phyloP scores from a whole-genome alignment of 371 early-diverging fungal species.

The Apophysomyces elegans region DNA sequence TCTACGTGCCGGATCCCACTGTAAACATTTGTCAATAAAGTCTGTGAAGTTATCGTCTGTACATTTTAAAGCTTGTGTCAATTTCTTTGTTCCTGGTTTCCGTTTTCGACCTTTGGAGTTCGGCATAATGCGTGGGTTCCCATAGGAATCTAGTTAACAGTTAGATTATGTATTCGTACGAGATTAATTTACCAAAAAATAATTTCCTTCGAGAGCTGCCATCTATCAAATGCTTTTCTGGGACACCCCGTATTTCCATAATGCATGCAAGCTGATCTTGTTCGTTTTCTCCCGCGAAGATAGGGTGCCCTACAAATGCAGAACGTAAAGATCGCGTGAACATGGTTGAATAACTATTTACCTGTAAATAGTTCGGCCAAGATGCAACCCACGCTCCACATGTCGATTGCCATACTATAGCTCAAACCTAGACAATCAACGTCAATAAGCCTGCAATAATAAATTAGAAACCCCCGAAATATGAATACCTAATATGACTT shows the following conservation, averaged over 20 bases:
- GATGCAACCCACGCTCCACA: conserved; percentile 99
- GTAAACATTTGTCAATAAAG: conserved; percentile 80
- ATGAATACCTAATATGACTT: conserved; percentile 85
- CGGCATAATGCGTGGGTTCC: conserved; percentile 68
- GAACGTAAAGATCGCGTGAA: neutral
- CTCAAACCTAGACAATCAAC: conserved; percentile 45
- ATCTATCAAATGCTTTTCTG: conserved; percentile 75
- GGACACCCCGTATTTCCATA: conserved; percentile 90
- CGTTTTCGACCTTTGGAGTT: conserved; percentile 89
- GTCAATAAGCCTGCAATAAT: neutral
- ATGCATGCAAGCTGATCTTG: conserved; percentile 94
- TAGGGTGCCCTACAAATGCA: conserved; percentile 66
- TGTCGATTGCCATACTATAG: conserved; percentile 95
- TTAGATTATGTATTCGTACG: conserved; percentile 15
- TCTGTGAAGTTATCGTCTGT: conserved; percentile 79
- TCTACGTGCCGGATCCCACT: conserved; percentile 87
- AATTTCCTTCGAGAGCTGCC: conserved; percentile 76
- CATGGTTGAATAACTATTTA: neutral
- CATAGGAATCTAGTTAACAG: conserved; percentile 55
- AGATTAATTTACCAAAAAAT: conserved; percentile 78
- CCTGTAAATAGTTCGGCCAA: conserved; percentile 94
- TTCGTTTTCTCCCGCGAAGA: conserved; percentile 98
- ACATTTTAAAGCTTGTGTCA: conserved; percentile 71
- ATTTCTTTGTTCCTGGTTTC: conserved; percentile 71
- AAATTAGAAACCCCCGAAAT: neutral